Conservation (phyloP, 2,329 filamentous ascomycete genomes). For the Pseudophaeomoniella oleicola region DNA sequence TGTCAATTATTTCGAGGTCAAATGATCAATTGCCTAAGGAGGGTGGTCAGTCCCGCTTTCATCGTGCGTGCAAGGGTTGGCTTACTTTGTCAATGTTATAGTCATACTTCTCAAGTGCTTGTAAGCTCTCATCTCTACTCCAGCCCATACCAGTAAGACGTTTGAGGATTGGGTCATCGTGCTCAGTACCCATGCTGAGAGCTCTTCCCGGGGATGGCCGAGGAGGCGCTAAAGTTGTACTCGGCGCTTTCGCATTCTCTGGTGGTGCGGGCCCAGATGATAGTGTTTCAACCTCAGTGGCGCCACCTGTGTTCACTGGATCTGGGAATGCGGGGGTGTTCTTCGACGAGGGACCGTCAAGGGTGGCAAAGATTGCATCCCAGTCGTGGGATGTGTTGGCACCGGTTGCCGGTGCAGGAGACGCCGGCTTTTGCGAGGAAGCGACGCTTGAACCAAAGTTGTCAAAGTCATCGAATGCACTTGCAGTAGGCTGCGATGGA, state of each 20-base stretch:
- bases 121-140: conserved; percentile 54
- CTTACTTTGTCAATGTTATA: conserved; percentile 90
- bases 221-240: not conserved
- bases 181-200: conserved; percentile 57
- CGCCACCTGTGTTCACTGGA: not conserved
- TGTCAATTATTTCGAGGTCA: not conserved
- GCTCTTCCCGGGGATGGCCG: conserved; percentile 43
- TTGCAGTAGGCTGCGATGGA: conserved; percentile 15
- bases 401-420: conserved; percentile 22
- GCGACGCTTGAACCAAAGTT: conserved; percentile 32
- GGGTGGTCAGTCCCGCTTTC: not conserved
- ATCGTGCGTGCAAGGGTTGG: conserved; percentile 6
- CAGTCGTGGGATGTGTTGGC: conserved; percentile 55
- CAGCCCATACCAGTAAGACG: conserved; percentile 86
- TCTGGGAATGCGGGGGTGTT: not conserved
- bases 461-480: conserved; percentile 30
- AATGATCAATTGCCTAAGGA: not conserved
- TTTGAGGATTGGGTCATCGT: conserved; percentile 86
- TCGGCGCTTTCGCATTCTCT: not conserved
- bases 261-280: conserved; percentile 2
- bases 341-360: conserved; percentile 36
- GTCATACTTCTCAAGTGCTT: conserved; percentile 82
- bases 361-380: conserved; percentile 82
- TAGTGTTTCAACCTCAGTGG: conserved; percentile 1
- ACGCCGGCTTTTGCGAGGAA: conserved; percentile 8